Conservation (phyloP, 2,329 filamentous ascomycete genomes). For the Colletotrichum chlorophyti region DNA sequence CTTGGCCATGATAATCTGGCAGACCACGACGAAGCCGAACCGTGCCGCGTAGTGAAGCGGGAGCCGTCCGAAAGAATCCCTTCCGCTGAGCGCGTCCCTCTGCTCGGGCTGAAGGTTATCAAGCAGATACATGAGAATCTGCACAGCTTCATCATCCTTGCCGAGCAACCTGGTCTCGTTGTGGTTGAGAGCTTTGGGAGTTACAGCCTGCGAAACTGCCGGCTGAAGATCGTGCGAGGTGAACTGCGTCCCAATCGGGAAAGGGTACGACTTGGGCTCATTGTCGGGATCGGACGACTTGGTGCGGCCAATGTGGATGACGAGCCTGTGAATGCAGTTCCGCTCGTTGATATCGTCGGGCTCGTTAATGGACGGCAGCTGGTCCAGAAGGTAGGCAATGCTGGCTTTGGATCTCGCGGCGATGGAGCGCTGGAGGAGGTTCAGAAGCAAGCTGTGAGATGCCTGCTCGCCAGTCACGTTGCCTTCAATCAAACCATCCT, state of each 20-base stretch:
- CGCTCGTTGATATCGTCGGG: constrained; percentile 92
- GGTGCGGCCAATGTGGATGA: constrained; percentile 90
- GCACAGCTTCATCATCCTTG: constrained; percentile 77
- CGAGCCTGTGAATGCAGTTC: constrained; percentile 90
- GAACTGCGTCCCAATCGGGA: constrained; percentile 59
- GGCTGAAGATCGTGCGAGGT: constrained; percentile 80
- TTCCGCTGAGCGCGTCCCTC: constrained; percentile 68
- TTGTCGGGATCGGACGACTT: constrained; percentile 56
- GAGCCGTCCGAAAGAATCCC: constrained; percentile 81
- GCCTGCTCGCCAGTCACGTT: constrained; percentile 58
- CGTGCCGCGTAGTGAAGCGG: constrained; percentile 94
- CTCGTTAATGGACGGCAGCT: constrained; percentile 78
- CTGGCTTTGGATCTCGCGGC: constrained; percentile 72
- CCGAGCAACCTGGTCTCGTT: constrained; percentile 72
- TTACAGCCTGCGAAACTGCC: constrained; percentile 70
- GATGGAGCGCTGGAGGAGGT: constrained; percentile 80
- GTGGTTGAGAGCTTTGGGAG: constrained; percentile 66
- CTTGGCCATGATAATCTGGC: constrained; percentile 82
- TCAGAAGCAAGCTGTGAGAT: constrained; percentile 75
- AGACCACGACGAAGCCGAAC: constrained; percentile 92
- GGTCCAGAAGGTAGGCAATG: constrained; percentile 73
- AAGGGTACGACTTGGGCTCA: constrained; percentile 56
- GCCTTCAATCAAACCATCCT: constrained; percentile 63
- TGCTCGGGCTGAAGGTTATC: constrained; percentile 74
- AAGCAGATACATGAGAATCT: constrained; percentile 68